Evolutionary conservation across 2,329 filamentous ascomycete genomes (phyloP).

Genomic region (Aureobasidium sp.): DNA sequence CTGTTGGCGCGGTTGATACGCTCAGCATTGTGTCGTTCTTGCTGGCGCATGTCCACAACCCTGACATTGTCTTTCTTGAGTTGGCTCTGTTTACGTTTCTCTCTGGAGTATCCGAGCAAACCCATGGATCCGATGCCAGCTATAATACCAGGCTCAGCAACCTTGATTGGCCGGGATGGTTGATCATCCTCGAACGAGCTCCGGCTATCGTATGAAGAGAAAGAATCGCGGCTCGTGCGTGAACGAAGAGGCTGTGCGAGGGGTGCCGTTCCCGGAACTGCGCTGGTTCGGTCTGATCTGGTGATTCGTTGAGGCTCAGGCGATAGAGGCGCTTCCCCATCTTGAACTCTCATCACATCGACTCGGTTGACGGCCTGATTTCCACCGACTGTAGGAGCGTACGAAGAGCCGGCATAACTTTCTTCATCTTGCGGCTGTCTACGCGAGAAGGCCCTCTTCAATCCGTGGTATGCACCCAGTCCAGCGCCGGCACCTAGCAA

Average conservation of each 20-base stretch:
- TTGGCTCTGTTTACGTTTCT: slow-evolving; percentile 43
- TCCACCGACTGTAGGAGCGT: slow-evolving; percentile 37
- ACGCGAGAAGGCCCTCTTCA: slow-evolving; percentile 48
- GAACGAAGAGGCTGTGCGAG: slow-evolving; percentile 7
- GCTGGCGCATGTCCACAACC: slow-evolving; percentile 46
- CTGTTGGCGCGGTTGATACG: slow-evolving; percentile 23
- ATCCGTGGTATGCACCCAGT: slow-evolving; percentile 31
- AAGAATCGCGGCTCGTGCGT: slow-evolving; percentile 14
- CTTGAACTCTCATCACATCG: slow-evolving; percentile 43
- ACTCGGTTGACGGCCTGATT: slow-evolving; percentile 37
- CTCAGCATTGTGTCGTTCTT: slow-evolving; percentile 36
- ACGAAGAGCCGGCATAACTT: slow-evolving; percentile 45
- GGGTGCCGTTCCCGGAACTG: background rate
- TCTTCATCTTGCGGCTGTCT: slow-evolving; percentile 45
- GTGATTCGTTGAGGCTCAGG: slow-evolving; percentile 9
- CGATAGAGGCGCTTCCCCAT: slow-evolving; percentile 15
- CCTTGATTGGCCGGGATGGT: slow-evolving; percentile 12
- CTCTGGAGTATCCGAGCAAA: slow-evolving; percentile 32
- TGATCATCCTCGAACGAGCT: slow-evolving; percentile 15
- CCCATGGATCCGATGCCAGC: slow-evolving; percentile 42
- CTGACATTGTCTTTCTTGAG: slow-evolving; percentile 53
- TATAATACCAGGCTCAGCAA: slow-evolving; percentile 31
- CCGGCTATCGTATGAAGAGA: slow-evolving; percentile 16
- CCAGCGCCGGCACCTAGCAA: slow-evolving; percentile 39
- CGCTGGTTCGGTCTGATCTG: slow-evolving; percentile 4